Evolutionary conservation across 176 grass and related monocot genomes (phyloP).

Genomic region (Chrysopogon serrulatus): DNA sequence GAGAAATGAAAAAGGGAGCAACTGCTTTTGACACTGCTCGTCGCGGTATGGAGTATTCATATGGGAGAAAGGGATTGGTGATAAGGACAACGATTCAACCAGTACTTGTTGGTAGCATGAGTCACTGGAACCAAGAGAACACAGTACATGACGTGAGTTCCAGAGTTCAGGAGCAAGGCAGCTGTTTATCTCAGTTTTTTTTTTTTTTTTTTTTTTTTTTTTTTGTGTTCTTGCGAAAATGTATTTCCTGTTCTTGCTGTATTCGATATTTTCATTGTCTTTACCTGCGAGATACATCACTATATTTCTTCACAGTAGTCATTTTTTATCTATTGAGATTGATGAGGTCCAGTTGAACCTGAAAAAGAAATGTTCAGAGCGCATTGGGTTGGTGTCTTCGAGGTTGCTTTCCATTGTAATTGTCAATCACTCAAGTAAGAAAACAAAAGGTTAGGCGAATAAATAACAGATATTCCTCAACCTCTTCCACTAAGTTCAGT

Average conservation of each 20-base stretch:
- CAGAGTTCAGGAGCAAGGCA: neutral
- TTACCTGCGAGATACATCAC: neutral
- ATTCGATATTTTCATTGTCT: neutral
- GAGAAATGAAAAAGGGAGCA: neutral
- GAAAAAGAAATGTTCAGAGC: neutral
- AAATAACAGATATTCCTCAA: neutral
- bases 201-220: too few relatives aligned
- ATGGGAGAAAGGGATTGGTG: constrained; percentile 14
- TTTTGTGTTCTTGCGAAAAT: neutral
- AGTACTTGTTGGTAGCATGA: constrained; percentile 24
- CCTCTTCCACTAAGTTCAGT: neutral
- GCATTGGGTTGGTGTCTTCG: neutral
- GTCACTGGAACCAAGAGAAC: neutral
- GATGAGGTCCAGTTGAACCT: neutral
- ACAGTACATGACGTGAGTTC: neutral
- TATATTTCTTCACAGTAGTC: constrained; percentile 13
- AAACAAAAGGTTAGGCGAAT: neutral
- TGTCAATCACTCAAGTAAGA: neutral
- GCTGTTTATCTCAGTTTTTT: neutral
- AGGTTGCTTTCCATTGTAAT: constrained; percentile 21
- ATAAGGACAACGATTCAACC: neutral
- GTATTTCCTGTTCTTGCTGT: neutral
- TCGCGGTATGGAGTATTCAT: neutral
- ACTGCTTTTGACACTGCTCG: neutral
- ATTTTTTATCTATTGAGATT: neutral